A percentile compares a stretch with the other conserved stretches of the same genome.
Evolutionary conservation across 306 rosid species (phyloP).

Genomic region (Argentina anserina): DNA sequence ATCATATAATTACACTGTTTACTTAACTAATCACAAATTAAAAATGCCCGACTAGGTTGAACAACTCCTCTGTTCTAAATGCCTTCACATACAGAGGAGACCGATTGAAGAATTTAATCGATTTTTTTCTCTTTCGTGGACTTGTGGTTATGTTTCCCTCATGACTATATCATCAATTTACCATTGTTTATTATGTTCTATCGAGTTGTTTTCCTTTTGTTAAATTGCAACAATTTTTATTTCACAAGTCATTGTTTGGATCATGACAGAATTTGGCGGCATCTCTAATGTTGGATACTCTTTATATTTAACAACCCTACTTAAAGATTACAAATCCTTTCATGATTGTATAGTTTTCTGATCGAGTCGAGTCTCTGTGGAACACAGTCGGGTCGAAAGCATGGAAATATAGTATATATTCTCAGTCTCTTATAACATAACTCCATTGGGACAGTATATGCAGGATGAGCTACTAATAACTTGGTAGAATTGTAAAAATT

Average conservation of each 20-base stretch:
- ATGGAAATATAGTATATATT: neutral
- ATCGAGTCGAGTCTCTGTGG: neutral
- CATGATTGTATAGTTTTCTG: neutral
- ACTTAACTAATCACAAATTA: neutral
- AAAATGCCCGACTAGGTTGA: neutral
- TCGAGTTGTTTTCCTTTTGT: too few species aligned
- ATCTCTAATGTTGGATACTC: neutral
- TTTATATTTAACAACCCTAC: neutral
- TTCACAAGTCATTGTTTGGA: neutral
- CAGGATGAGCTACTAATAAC: neutral
- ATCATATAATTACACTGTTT: neutral
- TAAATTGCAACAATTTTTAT: neutral
- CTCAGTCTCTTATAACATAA: neutral
- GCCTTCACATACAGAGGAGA: neutral
- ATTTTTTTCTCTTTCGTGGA: too few species aligned
- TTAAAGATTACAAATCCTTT: neutral
- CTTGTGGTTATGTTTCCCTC: neutral
- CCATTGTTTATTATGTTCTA: neutral
- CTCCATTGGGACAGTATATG: neutral
- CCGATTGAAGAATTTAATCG: neutral
- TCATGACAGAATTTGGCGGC: neutral
- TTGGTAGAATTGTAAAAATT: neutral
- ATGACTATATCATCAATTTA: neutral
- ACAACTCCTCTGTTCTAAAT: neutral
- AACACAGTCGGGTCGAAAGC: neutral